Conservation (phyloP, 148 eudicot genomes). For the Talinum fruticosum region DNA sequence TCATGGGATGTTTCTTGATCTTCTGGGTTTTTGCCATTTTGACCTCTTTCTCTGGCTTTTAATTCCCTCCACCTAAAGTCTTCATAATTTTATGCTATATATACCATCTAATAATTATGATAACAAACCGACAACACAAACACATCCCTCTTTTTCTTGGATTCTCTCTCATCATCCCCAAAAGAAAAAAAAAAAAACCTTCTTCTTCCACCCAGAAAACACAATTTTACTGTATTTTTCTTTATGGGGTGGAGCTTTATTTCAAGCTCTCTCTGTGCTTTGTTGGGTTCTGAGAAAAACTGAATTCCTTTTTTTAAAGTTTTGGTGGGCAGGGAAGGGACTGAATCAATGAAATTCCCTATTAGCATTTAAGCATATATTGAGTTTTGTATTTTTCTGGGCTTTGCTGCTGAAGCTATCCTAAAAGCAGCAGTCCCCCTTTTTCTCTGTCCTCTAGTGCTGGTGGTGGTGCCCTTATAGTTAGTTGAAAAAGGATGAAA, state of each 20-base stretch:
- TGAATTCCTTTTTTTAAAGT: not conserved
- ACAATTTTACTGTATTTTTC: not conserved
- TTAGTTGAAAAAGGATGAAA: constrained; percentile 19
- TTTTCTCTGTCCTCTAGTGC: constrained; percentile 2
- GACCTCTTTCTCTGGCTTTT: constrained; percentile 14
- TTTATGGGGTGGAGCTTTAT: constrained; percentile 22
- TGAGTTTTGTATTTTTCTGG: constrained; percentile 9
- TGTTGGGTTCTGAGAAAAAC: constrained; percentile 8
- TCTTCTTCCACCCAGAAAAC: constrained; percentile 1
- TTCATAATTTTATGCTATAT: not conserved
- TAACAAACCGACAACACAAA: not conserved
- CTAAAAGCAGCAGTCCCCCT: constrained; percentile 17
- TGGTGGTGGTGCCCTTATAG: not conserved
- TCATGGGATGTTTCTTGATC: constrained; percentile 18
- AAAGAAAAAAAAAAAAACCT: constrained; percentile 12
- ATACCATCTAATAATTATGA: constrained; percentile 21
- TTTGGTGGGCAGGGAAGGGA: constrained; percentile 9
- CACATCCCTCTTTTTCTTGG: constrained; percentile 31
- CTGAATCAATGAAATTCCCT: constrained; percentile 7
- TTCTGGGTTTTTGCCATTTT: constrained; percentile 35
- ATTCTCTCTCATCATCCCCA: constrained; percentile 28
- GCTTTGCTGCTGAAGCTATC: constrained; percentile 12
- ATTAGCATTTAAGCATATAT: constrained; percentile 17
- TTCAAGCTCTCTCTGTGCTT: not conserved
- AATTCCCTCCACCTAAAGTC: constrained; percentile 3